Base-by-base conservation (phyloP, 1,284 basidiomycete species). In the Austroboletus niveus region DNA sequence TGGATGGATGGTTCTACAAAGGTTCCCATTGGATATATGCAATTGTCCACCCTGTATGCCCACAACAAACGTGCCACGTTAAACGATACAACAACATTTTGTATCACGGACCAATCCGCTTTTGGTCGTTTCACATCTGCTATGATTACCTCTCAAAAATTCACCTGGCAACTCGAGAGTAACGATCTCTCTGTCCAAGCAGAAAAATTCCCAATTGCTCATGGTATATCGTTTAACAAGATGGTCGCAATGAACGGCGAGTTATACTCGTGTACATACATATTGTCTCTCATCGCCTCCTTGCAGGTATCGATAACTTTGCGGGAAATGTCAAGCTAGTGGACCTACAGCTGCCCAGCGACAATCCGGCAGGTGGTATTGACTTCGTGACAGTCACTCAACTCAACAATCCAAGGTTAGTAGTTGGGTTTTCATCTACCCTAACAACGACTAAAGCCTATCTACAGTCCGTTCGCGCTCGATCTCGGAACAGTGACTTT, bases 291-390 rank as follows among this genome's bases (percentile, higher is more conserved):
- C 42, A 48, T 47, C 22, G 12, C 20, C 32, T 4, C 27, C 5
- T 30, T 30, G 35, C 49, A 78, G 87, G 85, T n/a, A 81, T 86
- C 68, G 74, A 87, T 62, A 84, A 77, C 64, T 89, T 92, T 62
- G 64, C 76, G 31, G 73, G 75, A 15, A 76, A 81, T 60, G 80
- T 89, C 42, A 55, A 69, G 44, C 72, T 92, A 40, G 68, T 78
- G 51, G 80, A 89, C 58, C 78, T 92, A 59, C 79, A 83, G 62
- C 72, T 92, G n/a, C 89, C 89, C 1, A 80, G 80, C 38, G 87
- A 90, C 60, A 79, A 81, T 65, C 81, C 84, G 2, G 71, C 69
- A 0, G 86, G 86, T 42, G 89, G 89, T 32, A 84, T 92, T 61
- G 69, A 87, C 60, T 85, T 87, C 56, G 62, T 75, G 34, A 80